Evolutionary conservation across 139 green algal species (phyloP).

Genomic region (Tetraselmis chui): DNA sequence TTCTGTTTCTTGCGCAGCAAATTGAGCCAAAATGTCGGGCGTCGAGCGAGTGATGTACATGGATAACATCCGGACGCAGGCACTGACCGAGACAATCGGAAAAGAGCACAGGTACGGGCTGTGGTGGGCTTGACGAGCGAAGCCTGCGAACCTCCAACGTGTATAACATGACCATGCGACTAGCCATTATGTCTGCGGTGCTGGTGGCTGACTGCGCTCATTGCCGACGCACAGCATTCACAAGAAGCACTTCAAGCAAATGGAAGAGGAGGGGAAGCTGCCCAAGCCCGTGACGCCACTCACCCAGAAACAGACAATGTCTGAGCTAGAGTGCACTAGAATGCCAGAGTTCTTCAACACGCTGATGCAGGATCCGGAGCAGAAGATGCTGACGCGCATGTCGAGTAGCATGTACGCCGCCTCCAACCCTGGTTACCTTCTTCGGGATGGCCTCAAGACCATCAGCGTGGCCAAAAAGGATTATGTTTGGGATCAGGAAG

Average conservation of each 20-base stretch:
- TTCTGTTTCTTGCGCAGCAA: no score
- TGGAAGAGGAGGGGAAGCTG: background rate
- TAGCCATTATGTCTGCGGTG: no score
- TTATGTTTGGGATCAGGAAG: constrained; percentile 42
- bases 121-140: no score
- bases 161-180: no score
- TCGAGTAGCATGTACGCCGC: background rate
- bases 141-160: no score
- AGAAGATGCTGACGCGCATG: background rate
- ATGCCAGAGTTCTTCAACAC: background rate
- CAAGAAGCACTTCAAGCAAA: background rate
- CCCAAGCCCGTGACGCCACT: background rate
- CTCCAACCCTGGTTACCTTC: constrained; percentile 38
- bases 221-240: no score
- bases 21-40: background rate
- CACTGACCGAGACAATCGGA: background rate
- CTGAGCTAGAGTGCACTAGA: background rate
- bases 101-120: background rate
- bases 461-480: constrained; percentile 35
- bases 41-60: background rate
- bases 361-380: background rate
- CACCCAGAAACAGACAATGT: background rate
- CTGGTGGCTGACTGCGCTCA: no score
- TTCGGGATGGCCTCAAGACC: constrained; percentile 34
- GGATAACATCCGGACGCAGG: background rate